Conservation (phyloP, 75 land plant genomes). For the Pinus taeda region DNA sequence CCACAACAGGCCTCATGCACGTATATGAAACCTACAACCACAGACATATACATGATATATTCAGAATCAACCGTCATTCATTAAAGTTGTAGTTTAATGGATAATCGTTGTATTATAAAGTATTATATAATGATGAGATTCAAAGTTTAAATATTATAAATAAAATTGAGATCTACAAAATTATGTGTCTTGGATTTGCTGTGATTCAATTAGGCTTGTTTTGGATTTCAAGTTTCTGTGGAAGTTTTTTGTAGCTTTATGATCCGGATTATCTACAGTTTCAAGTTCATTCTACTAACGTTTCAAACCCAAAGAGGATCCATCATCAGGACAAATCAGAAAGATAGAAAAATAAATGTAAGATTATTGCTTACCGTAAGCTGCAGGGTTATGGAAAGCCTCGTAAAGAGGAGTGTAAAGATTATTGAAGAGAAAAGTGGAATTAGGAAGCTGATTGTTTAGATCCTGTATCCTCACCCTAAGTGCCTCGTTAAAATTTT, state of each 20-base stretch:
- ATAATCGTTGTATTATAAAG: too few species aligned
- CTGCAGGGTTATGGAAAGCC: conserved; percentile 13
- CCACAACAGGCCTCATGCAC: conserved; percentile 28
- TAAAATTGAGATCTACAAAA: too few species aligned
- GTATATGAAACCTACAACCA: conserved; percentile 20
- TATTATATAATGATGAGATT: too few species aligned
- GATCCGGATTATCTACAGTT: too few species aligned
- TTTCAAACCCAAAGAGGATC: too few species aligned
- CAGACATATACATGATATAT: not conserved
- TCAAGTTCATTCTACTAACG: too few species aligned
- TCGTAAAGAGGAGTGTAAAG: conserved; percentile 11
- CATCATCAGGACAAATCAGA: too few species aligned
- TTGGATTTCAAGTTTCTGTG: too few species aligned
- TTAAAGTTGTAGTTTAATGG: too few species aligned
- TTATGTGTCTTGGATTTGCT: not conserved
- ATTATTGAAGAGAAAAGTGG: conserved; percentile 17
- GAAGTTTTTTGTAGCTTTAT: too few species aligned
- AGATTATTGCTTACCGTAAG: conserved; percentile 31
- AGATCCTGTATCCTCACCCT: conserved; percentile 7
- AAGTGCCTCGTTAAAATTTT: conserved; percentile 25
- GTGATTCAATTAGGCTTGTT: not conserved
- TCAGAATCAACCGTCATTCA: not conserved
- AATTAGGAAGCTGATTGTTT: conserved; percentile 14
- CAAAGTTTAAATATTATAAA: too few species aligned
- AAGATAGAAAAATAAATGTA: too few species aligned